phyloP scores from a whole-genome alignment of 805 yeast species.

The Kuraishia piskuri region DNA sequence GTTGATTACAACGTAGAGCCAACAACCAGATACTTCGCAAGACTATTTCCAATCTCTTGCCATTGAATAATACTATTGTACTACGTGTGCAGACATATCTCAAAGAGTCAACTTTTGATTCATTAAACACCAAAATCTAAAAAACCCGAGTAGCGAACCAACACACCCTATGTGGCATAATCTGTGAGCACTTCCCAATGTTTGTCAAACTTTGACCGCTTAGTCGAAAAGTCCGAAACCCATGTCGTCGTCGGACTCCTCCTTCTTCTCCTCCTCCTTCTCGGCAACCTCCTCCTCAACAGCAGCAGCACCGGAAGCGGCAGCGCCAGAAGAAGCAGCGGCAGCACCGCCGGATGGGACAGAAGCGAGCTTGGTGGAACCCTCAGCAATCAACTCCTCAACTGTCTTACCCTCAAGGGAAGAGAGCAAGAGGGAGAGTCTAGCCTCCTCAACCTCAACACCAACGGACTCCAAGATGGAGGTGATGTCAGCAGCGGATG shows the following conservation, averaged over 20 bases:
- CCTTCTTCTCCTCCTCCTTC: slow-evolving; percentile 55
- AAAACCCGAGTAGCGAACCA: neutral
- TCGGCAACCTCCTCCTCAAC: slow-evolving; percentile 66
- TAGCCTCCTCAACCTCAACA: slow-evolving; percentile 85
- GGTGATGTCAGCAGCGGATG: slow-evolving; percentile 74
- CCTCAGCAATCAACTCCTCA: slow-evolving; percentile 86
- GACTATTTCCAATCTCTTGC: no score
- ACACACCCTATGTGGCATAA: neutral
- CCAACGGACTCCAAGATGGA: slow-evolving; percentile 67
- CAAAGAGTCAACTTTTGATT: slow-evolving; percentile 1
- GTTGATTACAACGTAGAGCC: no score
- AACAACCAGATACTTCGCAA: no score
- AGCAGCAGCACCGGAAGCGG: slow-evolving; percentile 62
- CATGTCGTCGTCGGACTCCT: slow-evolving; percentile 78
- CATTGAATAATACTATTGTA: no score
- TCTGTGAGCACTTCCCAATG: neutral
- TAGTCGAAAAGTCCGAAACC: slow-evolving; percentile 45
- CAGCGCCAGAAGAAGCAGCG: slow-evolving; percentile 65
- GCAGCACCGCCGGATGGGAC: slow-evolving; percentile 99
- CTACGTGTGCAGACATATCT: neutral
- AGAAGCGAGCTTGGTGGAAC: slow-evolving; percentile 92
- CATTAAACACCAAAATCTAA: neutral
- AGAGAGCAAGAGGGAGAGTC: slow-evolving; percentile 69
- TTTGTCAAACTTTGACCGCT: slow-evolving; percentile 3
- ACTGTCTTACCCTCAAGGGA: slow-evolving; percentile 92